Conservation (phyloP, 2,329 filamentous ascomycete species). For the Arthroderma sp. region DNA sequence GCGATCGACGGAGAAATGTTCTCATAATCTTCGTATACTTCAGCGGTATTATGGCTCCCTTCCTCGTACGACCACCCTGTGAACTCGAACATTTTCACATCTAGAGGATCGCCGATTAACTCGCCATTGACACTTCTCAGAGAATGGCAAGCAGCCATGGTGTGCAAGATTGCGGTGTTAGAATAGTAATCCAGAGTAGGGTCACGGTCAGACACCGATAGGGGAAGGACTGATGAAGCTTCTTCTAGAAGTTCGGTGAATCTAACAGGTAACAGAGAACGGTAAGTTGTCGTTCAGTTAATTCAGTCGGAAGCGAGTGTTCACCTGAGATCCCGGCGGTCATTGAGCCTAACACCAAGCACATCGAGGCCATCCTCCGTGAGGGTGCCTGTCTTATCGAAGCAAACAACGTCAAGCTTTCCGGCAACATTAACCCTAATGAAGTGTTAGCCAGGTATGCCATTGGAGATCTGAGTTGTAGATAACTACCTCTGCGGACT, state of each 20-base stretch:
- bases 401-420: slow-evolving; percentile 72
- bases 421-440: slow-evolving; percentile 81
- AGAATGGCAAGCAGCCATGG: slow-evolving; percentile 96
- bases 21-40: slow-evolving; percentile 62
- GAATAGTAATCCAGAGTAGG: slow-evolving; percentile 47
- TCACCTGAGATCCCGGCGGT: slow-evolving; percentile 41
- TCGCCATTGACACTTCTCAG: slow-evolving; percentile 76
- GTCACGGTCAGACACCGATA: slow-evolving; percentile 43
- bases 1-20: slow-evolving; percentile 67
- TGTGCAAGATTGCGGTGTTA: slow-evolving; percentile 65
- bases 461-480: not conserved
- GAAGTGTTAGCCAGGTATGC: not conserved
- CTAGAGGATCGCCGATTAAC: slow-evolving; percentile 81
- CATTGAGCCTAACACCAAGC: slow-evolving; percentile 69
- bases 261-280: slow-evolving; percentile 17
- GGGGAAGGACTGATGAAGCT: slow-evolving; percentile 45
- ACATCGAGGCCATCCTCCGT: slow-evolving; percentile 82
- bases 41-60: slow-evolving; percentile 54
- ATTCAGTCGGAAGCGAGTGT: not conserved
- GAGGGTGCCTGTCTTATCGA: slow-evolving; percentile 79
- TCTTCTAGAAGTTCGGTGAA: slow-evolving; percentile 69
- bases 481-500: slow-evolving; percentile 58
- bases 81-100: slow-evolving; percentile 98
- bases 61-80: slow-evolving; percentile 89
- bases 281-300: not conserved